phyloP scores from a whole-genome alignment of 108 stramenopile species.

The Stephanodiscus minutulus region DNA sequence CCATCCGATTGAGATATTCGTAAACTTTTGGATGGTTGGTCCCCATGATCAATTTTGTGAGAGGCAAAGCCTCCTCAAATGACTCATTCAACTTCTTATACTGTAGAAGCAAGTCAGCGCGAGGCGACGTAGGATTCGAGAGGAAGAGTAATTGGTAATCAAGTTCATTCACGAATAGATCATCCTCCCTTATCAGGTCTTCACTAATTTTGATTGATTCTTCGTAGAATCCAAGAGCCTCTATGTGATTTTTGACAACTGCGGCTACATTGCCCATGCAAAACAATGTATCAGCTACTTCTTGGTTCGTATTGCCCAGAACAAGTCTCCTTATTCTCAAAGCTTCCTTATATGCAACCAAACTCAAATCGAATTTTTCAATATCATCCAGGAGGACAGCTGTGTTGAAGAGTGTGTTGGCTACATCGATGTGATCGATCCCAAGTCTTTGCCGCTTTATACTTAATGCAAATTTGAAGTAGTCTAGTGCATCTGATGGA shows the following conservation, averaged over 20 bases:
- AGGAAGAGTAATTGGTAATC: constrained; percentile 45
- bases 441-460: constrained; percentile 51
- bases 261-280: constrained; percentile 55
- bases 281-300: constrained; percentile 56
- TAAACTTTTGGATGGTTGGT: constrained; percentile 38
- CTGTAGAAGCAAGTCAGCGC: constrained; percentile 14
- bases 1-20: constrained; percentile 45
- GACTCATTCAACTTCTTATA: constrained; percentile 49
- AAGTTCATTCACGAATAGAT: constrained; percentile 11
- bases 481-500: constrained; percentile 48
- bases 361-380: constrained; percentile 51
- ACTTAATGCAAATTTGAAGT: constrained; percentile 53
- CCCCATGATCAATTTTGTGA: constrained; percentile 49
- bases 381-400: constrained; percentile 56
- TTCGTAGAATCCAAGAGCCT: constrained; percentile 47
- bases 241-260: constrained; percentile 44
- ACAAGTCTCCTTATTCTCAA: constrained; percentile 44
- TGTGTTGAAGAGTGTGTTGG: constrained; percentile 55
- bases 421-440: constrained; percentile 51
- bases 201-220: constrained; percentile 41
- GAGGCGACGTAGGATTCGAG: constrained; percentile 25
- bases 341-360: constrained; percentile 54
- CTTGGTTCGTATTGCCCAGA: constrained; percentile 34
- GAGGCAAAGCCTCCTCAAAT: constrained; percentile 53
- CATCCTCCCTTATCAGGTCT: constrained; percentile 31